Conservation (phyloP, 1,284 basidiomycete species). For the Tilletiopsis washingtonensis region DNA sequence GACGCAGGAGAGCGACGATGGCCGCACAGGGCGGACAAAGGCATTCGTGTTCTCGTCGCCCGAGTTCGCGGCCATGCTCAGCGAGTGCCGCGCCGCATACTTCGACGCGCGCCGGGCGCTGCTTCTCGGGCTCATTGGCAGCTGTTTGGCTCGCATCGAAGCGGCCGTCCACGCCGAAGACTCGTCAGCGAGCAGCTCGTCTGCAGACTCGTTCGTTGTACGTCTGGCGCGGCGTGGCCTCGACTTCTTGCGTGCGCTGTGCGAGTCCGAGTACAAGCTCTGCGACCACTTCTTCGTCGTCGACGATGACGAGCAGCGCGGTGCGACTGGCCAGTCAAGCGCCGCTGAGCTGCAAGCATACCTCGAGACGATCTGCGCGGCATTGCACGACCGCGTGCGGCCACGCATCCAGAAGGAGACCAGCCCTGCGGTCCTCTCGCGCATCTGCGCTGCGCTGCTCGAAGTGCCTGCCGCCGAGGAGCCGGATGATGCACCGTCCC, state of each 20-base stretch:
- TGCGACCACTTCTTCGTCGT: neutral
- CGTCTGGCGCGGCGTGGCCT: neutral
- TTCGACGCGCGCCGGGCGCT: slow-evolving; percentile 18
- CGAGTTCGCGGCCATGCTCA: slow-evolving; percentile 24
- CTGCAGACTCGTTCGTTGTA: neutral
- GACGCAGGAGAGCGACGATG: neutral
- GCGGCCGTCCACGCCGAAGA: neutral
- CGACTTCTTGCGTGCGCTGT: neutral
- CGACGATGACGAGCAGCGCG: neutral
- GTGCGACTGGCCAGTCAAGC: neutral
- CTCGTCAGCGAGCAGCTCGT: neutral
- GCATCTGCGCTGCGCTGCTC: neutral
- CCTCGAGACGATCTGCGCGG: neutral
- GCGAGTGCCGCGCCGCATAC: slow-evolving; percentile 27
- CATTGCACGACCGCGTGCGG: slow-evolving; percentile 2
- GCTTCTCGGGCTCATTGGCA: slow-evolving; percentile 13
- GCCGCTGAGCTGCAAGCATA: neutral
- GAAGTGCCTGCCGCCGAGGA: neutral
- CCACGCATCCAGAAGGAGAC: slow-evolving; percentile 1
- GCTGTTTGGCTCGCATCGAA: slow-evolving; percentile 17
- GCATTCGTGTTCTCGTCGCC: slow-evolving; percentile 11
- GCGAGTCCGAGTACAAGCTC: slow-evolving; percentile 1
- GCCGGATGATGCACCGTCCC: no score
- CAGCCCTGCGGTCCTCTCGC: neutral
- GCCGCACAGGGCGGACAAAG: neutral